These are phyloP conservation scores for Sclerotinia trifoliorum DNA, from an alignment of 2,329 filamentous ascomycete genomes.

Conservation along the genomic window DNA sequence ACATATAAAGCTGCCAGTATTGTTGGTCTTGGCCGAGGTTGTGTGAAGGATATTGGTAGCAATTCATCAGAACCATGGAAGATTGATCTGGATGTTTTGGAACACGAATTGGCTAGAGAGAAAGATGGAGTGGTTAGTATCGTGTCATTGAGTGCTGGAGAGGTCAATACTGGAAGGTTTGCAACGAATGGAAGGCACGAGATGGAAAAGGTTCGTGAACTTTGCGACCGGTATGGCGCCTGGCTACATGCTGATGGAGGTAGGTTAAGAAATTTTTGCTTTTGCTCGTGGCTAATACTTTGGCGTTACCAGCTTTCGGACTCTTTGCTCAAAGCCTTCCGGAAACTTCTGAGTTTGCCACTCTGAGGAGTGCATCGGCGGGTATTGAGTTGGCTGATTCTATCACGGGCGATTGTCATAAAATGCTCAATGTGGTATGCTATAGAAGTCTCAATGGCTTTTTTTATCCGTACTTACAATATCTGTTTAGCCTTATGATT, in stretches of 20 bases:
- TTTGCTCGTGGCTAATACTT: background rate
- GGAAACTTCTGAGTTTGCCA: slow-evolving; percentile 53
- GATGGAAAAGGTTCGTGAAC: slow-evolving; percentile 57
- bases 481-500: slow-evolving; percentile 70
- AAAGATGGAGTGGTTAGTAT: slow-evolving; percentile 63
- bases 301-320: slow-evolving; percentile 64
- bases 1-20: slow-evolving; percentile 80
- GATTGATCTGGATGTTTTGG: slow-evolving; percentile 66
- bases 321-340: slow-evolving; percentile 71
- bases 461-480: slow-evolving; percentile 14
- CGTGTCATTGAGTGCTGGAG: slow-evolving; percentile 77
- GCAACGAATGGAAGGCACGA: slow-evolving; percentile 52
- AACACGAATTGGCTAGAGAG: slow-evolving; percentile 52
- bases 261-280: slow-evolving; percentile 37
- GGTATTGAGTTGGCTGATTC: slow-evolving; percentile 83
- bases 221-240: slow-evolving; percentile 71
- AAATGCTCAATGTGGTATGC: slow-evolving; percentile 81
- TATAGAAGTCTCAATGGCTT: background rate
- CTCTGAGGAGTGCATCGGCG: slow-evolving; percentile 50
- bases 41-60: slow-evolving; percentile 60
- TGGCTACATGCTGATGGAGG: slow-evolving; percentile 90
- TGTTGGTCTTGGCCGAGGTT: slow-evolving; percentile 70
- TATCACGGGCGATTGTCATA: slow-evolving; percentile 84
- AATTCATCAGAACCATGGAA: slow-evolving; percentile 60
- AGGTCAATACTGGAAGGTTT: slow-evolving; percentile 88